These are phyloP conservation scores for Ceratobasidium sp. DNA, from an alignment of 1,284 basidiomycete genomes.

Conservation along the genomic window DNA sequence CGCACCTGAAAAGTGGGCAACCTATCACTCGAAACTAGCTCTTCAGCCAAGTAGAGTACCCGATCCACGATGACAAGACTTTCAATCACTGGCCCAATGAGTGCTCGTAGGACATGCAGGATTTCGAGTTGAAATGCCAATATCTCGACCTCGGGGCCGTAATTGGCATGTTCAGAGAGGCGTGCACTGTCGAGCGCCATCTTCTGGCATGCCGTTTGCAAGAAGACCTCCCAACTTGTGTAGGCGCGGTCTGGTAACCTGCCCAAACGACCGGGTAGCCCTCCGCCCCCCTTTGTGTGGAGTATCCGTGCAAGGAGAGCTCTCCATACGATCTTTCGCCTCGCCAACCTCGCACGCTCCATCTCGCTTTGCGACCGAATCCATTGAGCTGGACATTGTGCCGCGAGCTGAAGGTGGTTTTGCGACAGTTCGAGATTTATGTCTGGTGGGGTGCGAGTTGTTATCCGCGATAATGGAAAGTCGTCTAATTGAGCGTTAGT, in stretches of 20 bases:
- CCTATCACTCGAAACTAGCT: conserved; percentile 38
- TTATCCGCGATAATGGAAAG: conserved; percentile 36
- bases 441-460: neutral
- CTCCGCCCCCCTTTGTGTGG: conserved; percentile 31
- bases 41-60: conserved; percentile 49
- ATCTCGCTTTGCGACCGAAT: conserved; percentile 5
- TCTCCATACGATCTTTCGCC: conserved; percentile 40
- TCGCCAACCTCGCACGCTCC: conserved; percentile 29
- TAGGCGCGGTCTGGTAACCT: conserved; percentile 51
- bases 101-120: conserved; percentile 53
- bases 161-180: conserved; percentile 31
- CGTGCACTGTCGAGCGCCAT: conserved; percentile 42
- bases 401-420: conserved; percentile 41
- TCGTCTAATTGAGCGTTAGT: conserved; percentile 11
- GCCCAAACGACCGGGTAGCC: conserved; percentile 51
- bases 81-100: conserved; percentile 54
- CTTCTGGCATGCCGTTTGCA: conserved; percentile 45
- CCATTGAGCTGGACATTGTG: conserved; percentile 41
- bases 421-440: conserved; percentile 10
- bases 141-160: conserved; percentile 17
- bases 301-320: conserved; percentile 38
- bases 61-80: conserved; percentile 53
- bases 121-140: conserved; percentile 49
- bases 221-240: conserved; percentile 49
- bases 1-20: conserved; percentile 1